phyloP scores from a whole-genome alignment of 805 yeast species.

The Saccharomyces jurei region DNA sequence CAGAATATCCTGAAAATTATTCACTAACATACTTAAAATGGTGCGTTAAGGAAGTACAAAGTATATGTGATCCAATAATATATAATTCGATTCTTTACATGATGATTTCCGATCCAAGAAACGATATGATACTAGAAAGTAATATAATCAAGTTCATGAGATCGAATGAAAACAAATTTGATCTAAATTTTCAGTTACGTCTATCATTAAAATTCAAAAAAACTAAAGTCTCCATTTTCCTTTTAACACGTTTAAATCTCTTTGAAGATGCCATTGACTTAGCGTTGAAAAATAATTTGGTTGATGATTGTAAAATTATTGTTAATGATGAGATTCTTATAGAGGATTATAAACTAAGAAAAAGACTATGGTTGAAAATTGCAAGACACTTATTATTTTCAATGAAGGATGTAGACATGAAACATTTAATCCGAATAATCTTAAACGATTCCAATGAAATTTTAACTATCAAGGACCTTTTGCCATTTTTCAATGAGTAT shows the following conservation, averaged over 20 bases:
- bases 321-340: constrained; percentile 29
- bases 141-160: constrained; percentile 43
- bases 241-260: constrained; percentile 60
- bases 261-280: constrained; percentile 75
- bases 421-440: constrained; percentile 31
- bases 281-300: constrained; percentile 52
- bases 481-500: constrained; percentile 80
- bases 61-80: constrained; percentile 35
- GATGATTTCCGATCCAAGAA: constrained; percentile 39
- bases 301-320: constrained; percentile 21
- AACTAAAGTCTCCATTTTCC: constrained; percentile 57
- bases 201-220: constrained; percentile 55
- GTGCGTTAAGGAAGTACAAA: constrained; percentile 39
- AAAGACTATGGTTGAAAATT: constrained; percentile 66
- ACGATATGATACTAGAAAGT: constrained; percentile 9
- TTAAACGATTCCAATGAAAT: constrained; percentile 39
- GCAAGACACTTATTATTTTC: constrained; percentile 29
- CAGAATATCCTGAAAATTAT: constrained; percentile 44
- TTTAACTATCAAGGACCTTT: constrained; percentile 66
- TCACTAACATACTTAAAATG: constrained; percentile 57
- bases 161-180: constrained; percentile 34
- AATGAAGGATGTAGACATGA: constrained; percentile 19
- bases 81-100: constrained; percentile 68
- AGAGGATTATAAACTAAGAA: constrained; percentile 45
- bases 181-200: constrained; percentile 67